Base-by-base conservation (phyloP, 768 basidiomycete species). In the Omphalotus guepiniiformis region DNA sequence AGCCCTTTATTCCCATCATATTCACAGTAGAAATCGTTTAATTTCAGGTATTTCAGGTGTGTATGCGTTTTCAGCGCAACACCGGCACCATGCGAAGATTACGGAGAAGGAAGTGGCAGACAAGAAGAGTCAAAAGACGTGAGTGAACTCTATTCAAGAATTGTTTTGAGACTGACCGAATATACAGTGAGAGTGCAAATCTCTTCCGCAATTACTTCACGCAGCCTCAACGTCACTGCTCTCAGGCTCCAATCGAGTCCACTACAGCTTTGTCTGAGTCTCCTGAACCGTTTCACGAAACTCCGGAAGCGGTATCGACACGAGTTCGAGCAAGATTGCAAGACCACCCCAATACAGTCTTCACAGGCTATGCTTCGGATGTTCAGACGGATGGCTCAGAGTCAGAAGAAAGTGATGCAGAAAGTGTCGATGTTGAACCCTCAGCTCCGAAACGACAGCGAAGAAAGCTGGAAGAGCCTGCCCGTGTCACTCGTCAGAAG, bases 401-500 rank as follows among this genome's bases (percentile, higher is more conserved):
- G n/a, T n/a, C n/a, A n/a, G n/a, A 32, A 32, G 30, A 32, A 9
- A n/a, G n/a, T 32, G 30, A 32, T 9, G n/a, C 30, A 32, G 30
- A 32, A n/a, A n/a, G n/a, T 9, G n/a, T 9, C 30, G 9, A 9
- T 9, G n/a, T 32, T 9, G 9, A 32, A n/a, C 9, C n/a, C 9
- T 9, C 9, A n/a, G 30, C 9, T 6, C 53, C 57, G 6, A 47
- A 39, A 23, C 36, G 2, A 26, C 56, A 58, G 42, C 30, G 42
- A 39, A 44, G 43, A 8, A 36, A 44, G 15, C 52, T 54, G 30
- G 48, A 49, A 8, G 37, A 54, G 12, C 46, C 50, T 7, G 44
- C 32, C 27, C 30, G 29, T 28, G 48, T 4, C 5, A 7, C 39
- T 32, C 27, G 6, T 8, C 19, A 39, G 22, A 39, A 32, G 21